A percentile compares a stretch with the other conserved stretches of the same genome.
phyloP scores from a whole-genome alignment of 441 rosid species.

The Corymbia citriodora region DNA sequence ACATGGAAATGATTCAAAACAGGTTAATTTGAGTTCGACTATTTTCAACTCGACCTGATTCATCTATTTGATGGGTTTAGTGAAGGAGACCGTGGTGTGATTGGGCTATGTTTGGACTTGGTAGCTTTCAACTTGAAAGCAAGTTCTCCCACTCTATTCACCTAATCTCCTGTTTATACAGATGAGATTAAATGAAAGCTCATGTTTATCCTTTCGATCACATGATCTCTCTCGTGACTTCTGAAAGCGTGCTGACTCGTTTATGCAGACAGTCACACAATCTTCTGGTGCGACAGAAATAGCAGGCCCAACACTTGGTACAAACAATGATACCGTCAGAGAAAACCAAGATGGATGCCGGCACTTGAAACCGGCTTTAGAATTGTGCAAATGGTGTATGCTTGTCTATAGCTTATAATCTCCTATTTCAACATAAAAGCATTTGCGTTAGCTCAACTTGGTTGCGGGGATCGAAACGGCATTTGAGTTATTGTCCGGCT shows the following conservation, averaged over 20 bases:
- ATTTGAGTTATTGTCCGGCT: neutral
- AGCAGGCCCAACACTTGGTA: neutral
- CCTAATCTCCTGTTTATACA: neutral
- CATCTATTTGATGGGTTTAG: neutral
- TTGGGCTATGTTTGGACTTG: neutral
- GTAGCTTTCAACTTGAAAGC: neutral
- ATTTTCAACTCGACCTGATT: neutral
- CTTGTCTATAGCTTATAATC: neutral
- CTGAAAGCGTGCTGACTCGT: neutral
- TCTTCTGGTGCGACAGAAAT: neutral
- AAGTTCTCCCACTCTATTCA: neutral
- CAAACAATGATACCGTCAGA: neutral
- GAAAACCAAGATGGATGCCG: neutral
- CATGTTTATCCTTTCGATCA: neutral
- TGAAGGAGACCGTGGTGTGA: fast-evolving
- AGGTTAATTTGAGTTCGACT: neutral
- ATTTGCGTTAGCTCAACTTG: neutral
- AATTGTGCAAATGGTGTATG: neutral
- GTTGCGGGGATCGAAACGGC: neutral
- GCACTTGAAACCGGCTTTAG: neutral
- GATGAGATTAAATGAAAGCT: neutral
- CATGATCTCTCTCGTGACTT: neutral
- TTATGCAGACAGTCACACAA: neutral
- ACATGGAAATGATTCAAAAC: too few relatives aligned
- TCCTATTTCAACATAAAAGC: neutral